These are phyloP conservation scores for Chrysoporthe cubensis DNA, from an alignment of 2,329 filamentous ascomycete genomes.

Conservation along the genomic window DNA sequence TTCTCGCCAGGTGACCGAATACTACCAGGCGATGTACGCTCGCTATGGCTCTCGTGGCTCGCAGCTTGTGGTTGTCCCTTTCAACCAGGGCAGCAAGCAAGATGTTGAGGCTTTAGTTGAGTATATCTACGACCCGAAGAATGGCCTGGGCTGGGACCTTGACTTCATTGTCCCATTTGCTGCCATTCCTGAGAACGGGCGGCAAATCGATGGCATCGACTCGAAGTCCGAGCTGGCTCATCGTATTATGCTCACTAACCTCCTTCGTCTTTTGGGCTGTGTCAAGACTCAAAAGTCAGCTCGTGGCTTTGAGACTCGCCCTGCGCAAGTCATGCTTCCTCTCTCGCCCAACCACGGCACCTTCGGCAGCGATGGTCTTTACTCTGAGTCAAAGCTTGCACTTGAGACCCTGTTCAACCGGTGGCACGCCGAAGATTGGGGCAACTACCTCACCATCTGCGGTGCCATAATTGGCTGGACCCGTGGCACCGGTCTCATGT, in stretches of 20 bases:
- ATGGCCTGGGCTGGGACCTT: constrained; percentile 95
- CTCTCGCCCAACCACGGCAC: constrained; percentile 98
- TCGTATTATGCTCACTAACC: constrained; percentile 98
- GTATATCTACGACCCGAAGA: constrained; percentile 97
- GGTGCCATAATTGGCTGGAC: constrained; percentile 99
- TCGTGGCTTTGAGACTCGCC: constrained; percentile 89
- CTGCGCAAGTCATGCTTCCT: constrained; percentile 93
- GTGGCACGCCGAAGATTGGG: constrained; percentile 98
- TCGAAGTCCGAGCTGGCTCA: constrained; percentile 98
- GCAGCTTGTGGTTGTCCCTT: constrained; percentile 95
- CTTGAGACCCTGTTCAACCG: constrained; percentile 98
- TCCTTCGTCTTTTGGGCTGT: constrained; percentile 84
- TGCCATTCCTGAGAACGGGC: constrained; percentile 95
- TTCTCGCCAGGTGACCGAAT: constrained; percentile 96
- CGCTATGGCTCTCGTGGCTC: constrained; percentile 92
- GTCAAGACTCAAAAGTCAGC: constrained; percentile 91
- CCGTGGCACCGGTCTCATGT: constrained; percentile 96
- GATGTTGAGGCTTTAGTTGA: constrained; percentile 92
- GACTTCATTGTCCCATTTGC: constrained; percentile 96
- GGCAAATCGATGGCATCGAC: constrained; percentile 95
- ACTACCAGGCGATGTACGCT: constrained; percentile 98
- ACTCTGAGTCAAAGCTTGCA: constrained; percentile 96
- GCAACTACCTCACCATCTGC: constrained; percentile 95
- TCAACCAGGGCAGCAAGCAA: constrained; percentile 98
- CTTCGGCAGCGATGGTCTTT: constrained; percentile 96